phyloP scores from a whole-genome alignment of 495 filamentous ascomycete genomes.

The Clohesyomyces aquaticus region DNA sequence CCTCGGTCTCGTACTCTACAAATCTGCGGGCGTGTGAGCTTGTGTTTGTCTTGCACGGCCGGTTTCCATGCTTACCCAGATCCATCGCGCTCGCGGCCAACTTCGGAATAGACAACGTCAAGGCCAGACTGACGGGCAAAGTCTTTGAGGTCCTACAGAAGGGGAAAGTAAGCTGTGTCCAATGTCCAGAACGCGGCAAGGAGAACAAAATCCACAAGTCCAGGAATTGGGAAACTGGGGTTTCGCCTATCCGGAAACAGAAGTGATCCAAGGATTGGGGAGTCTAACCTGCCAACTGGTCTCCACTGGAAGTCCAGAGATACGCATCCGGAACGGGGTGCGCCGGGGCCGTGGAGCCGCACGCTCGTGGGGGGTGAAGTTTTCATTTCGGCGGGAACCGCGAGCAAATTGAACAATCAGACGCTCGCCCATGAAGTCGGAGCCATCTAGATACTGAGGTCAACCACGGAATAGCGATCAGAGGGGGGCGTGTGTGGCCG shows the following conservation, averaged over 20 bases:
- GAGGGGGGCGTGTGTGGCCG: conserved; percentile 37
- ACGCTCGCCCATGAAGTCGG: conserved; percentile 95
- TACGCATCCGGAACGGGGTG: conserved; percentile 94
- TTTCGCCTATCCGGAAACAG: conserved; percentile 41
- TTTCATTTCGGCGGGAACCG: conserved; percentile 85
- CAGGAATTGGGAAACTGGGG: conserved; percentile 9
- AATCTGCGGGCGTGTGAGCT: conserved; percentile 64
- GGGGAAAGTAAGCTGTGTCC: conserved; percentile 60
- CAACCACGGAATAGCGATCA: not conserved
- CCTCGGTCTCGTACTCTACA: conserved; percentile 94
- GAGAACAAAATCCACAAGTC: conserved; percentile 43
- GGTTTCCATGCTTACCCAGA: conserved; percentile 73
- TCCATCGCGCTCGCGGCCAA: conserved; percentile 87
- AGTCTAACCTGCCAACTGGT: conserved; percentile 99
- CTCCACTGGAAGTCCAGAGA: conserved; percentile 93
- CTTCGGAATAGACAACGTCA: conserved; percentile 98
- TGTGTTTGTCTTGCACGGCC: conserved; percentile 2
- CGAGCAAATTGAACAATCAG: conserved; percentile 97
- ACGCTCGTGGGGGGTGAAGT: conserved; percentile 72
- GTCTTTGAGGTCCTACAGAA: conserved; percentile 95
- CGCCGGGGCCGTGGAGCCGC: conserved; percentile 87
- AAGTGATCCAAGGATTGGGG: conserved; percentile 35
- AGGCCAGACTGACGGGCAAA: conserved; percentile 95
- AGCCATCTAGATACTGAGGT: conserved; percentile 70
- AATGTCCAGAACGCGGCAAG: conserved; percentile 49